These are phyloP conservation scores for Cornus florida DNA, from an alignment of 148 eudicot genomes.

Conservation along the genomic window DNA sequence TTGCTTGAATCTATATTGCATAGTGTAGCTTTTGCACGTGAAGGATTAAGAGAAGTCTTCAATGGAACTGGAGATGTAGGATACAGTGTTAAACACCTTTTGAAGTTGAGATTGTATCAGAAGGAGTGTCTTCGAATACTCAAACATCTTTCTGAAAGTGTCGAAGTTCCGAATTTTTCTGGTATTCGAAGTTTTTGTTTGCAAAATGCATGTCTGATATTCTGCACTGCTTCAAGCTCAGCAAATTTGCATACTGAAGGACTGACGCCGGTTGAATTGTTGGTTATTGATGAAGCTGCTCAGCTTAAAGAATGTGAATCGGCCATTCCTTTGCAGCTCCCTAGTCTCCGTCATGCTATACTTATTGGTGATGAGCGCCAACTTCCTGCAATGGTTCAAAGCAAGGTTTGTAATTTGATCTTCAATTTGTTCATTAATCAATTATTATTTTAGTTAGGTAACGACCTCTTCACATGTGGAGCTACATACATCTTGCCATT, in stretches of 20 bases:
- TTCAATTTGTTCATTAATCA: background rate
- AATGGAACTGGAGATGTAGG: slow-evolving; percentile 5
- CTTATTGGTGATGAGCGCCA: slow-evolving; percentile 68
- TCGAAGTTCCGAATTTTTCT: slow-evolving; percentile 10
- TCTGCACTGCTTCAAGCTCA: slow-evolving; percentile 68
- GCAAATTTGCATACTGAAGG: slow-evolving; percentile 34
- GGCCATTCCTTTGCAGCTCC: slow-evolving; percentile 53
- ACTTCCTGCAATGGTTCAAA: slow-evolving; percentile 71
- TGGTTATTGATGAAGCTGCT: slow-evolving; percentile 80
- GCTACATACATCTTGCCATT: too few species aligned
- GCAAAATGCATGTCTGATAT: slow-evolving; percentile 39
- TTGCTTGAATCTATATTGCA: slow-evolving; percentile 12
- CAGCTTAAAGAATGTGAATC: slow-evolving; percentile 85
- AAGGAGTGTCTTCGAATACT: slow-evolving; percentile 25
- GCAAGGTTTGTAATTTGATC: slow-evolving; percentile 34
- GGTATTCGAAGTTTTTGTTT: slow-evolving; percentile 39
- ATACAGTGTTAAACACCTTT: background rate
- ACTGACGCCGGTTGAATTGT: slow-evolving; percentile 35
- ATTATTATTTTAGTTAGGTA: background rate
- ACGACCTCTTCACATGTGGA: too few species aligned
- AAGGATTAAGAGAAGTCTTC: slow-evolving; percentile 17
- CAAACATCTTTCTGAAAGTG: slow-evolving; percentile 16
- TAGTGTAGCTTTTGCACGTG: background rate
- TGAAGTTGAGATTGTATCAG: background rate
- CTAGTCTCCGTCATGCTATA: slow-evolving; percentile 44